Evolutionary conservation across 176 grass and related monocot species (phyloP).

Genomic region (Oryza meyeriana): DNA sequence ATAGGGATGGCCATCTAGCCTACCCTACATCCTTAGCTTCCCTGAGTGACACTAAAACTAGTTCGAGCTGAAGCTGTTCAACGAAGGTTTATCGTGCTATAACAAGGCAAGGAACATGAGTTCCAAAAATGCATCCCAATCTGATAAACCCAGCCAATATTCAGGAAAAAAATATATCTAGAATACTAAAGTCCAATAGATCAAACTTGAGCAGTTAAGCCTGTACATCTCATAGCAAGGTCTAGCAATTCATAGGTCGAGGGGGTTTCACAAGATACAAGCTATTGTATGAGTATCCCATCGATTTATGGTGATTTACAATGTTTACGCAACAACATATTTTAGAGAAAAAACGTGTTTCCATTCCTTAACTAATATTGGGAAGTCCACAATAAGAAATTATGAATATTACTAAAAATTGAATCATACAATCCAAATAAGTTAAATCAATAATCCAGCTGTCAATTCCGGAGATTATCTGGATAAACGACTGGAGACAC

Average conservation of each 20-base stretch:
- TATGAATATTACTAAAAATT: neutral
- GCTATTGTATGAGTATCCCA: neutral
- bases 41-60: neutral
- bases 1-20: neutral
- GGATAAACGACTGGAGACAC: neutral
- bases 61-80: neutral
- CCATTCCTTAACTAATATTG: too few relatives aligned
- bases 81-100: neutral
- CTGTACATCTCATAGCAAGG: neutral
- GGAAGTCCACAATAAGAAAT: too few relatives aligned
- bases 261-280: neutral
- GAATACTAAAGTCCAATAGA: neutral
- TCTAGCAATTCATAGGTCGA: neutral
- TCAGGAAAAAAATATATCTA: neutral
- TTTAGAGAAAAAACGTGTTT: neutral
- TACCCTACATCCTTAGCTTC: neutral
- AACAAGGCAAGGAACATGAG: neutral
- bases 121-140: constrained; percentile 1
- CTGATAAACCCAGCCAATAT: neutral
- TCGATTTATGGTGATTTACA: neutral
- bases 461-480: constrained; percentile 3
- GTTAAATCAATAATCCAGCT: neutral
- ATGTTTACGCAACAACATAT: neutral
- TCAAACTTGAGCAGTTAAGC: neutral
- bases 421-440: neutral